These are phyloP conservation scores for Lodderomyces parapsilosis DNA, from an alignment of 1,139 yeast genomes.

Conservation along the genomic window DNA sequence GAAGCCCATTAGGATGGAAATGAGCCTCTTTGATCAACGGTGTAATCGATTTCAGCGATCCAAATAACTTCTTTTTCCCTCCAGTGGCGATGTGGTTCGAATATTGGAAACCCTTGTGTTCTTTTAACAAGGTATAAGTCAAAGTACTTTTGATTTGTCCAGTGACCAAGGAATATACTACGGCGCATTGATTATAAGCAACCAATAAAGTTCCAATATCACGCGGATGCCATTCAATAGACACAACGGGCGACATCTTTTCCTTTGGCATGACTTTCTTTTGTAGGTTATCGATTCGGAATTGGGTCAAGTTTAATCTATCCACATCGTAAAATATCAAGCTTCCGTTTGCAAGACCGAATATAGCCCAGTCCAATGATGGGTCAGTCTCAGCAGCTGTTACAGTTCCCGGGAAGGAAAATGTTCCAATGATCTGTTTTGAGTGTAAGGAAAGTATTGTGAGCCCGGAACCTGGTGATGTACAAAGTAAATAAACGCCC, in stretches of 20 bases:
- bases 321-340: slow-evolving; percentile 81
- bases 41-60: slow-evolving; percentile 37
- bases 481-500: slow-evolving; percentile 75
- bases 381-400: slow-evolving; percentile 77
- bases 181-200: slow-evolving; percentile 68
- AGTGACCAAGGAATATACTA: slow-evolving; percentile 64
- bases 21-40: slow-evolving; percentile 62
- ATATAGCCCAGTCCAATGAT: slow-evolving; percentile 77
- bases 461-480: slow-evolving; percentile 44
- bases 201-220: slow-evolving; percentile 79
- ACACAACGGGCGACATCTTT: slow-evolving; percentile 57
- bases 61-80: slow-evolving; percentile 44
- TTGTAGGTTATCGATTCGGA: slow-evolving; percentile 72
- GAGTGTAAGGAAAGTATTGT: slow-evolving; percentile 69
- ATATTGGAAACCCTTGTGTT: slow-evolving; percentile 32
- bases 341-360: slow-evolving; percentile 80
- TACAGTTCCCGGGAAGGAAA: slow-evolving; percentile 63
- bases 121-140: slow-evolving; percentile 50
- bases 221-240: slow-evolving; percentile 81
- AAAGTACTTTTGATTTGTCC: slow-evolving; percentile 57
- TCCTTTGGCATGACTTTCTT: slow-evolving; percentile 50
- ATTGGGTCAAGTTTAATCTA: slow-evolving; percentile 64
- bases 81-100: slow-evolving; percentile 35
- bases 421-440: slow-evolving; percentile 54
- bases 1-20: slow-evolving; percentile 93